Evolutionary conservation across 495 filamentous ascomycete genomes (phyloP).

Genomic region (Penicillium cinerascens): DNA sequence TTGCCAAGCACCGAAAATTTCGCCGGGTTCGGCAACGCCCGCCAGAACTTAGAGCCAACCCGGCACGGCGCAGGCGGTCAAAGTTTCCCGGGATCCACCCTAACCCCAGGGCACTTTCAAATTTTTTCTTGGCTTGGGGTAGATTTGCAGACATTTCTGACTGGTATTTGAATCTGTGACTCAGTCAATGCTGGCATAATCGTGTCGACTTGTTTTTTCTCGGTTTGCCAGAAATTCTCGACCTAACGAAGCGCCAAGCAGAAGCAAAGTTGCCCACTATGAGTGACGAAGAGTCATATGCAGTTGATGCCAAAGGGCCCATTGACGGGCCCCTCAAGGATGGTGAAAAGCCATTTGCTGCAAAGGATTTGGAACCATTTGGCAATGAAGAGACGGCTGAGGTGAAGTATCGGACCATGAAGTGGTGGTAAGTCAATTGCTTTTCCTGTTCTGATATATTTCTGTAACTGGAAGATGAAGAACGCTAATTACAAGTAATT

Average conservation of each 20-base stretch:
- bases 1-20: not conserved
- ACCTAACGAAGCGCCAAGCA: not conserved
- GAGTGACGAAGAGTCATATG: conserved; percentile 21
- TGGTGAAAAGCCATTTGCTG: conserved; percentile 14
- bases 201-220: conserved; percentile 2
- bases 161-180: conserved; percentile 2
- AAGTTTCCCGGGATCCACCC: conserved; percentile 15
- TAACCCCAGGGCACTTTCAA: conserved; percentile 10
- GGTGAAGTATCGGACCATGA: conserved; percentile 44
- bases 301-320: conserved; percentile 7
- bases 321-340: conserved; percentile 14
- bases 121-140: conserved; percentile 24
- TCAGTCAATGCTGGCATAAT: conserved; percentile 12
- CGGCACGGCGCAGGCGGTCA: not conserved
- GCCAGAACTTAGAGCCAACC: not conserved
- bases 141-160: conserved; percentile 6
- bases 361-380: conserved; percentile 35
- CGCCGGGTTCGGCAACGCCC: conserved; percentile 5
- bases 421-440: conserved; percentile 39
- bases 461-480: not conserved
- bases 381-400: conserved; percentile 40
- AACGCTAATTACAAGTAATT: conserved; percentile 8
- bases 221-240: not conserved
- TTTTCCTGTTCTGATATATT: not conserved
- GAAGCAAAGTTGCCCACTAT: conserved; percentile 8